Evolutionary conservation across 257 asterid species (phyloP).

Genomic region (Nicotiana otophora): DNA sequence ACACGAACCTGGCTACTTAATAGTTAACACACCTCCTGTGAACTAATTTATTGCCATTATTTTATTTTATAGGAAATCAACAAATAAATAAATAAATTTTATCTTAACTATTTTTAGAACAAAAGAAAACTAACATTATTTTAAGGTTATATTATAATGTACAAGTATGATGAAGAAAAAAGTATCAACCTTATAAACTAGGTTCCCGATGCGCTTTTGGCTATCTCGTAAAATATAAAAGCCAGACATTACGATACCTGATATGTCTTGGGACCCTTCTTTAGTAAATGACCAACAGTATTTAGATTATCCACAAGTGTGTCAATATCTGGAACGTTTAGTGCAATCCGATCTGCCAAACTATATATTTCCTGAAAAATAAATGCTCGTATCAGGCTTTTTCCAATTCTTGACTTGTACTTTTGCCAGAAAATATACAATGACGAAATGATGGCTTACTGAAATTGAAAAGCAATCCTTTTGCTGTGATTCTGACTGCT

Average conservation of each 20-base stretch:
- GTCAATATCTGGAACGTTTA: slow-evolving; percentile 87
- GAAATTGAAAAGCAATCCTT: slow-evolving; percentile 86
- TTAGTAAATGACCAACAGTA: slow-evolving; percentile 78
- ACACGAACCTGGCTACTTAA: not conserved
- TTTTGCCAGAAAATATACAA: not conserved
- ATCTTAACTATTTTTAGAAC: not conserved
- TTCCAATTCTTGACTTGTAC: not conserved
- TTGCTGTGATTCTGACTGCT: slow-evolving; percentile 76
- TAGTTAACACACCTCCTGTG: not conserved
- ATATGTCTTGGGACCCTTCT: slow-evolving; percentile 87
- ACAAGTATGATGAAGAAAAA: not conserved
- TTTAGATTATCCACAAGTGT: slow-evolving; percentile 74
- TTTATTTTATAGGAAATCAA: not conserved
- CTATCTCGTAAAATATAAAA: not conserved
- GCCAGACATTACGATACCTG: slow-evolving; percentile 45
- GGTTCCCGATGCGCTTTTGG: not conserved
- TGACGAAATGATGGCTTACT: slow-evolving; percentile 32
- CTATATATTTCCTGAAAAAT: slow-evolving; percentile 70
- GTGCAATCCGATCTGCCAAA: slow-evolving; percentile 73
- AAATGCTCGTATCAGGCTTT: slow-evolving; percentile 17
- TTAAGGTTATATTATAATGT: not conserved
- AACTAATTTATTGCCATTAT: not conserved
- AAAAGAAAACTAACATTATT: not conserved
- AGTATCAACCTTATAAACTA: not conserved
- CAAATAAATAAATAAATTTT: not conserved